phyloP scores from a whole-genome alignment of 768 basidiomycete genomes.

The Xerocomellus amylosporus region DNA sequence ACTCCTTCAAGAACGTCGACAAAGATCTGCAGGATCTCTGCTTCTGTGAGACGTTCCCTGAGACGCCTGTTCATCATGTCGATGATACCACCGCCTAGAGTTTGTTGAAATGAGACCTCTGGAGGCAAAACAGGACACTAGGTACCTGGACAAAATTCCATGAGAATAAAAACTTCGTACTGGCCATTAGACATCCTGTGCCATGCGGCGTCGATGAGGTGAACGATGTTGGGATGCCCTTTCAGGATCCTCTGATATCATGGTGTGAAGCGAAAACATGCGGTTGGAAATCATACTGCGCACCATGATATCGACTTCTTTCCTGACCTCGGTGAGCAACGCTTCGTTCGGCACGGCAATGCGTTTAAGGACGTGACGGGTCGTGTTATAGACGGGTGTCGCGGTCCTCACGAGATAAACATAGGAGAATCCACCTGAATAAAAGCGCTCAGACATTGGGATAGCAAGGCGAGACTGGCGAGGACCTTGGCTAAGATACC shows the following conservation, averaged over 20 bases:
- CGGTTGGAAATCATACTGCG: slow-evolving; percentile 22
- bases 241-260: slow-evolving; percentile 74
- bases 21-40: slow-evolving; percentile 97
- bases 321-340: slow-evolving; percentile 91
- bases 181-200: slow-evolving; percentile 77
- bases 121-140: background rate
- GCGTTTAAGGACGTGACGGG: slow-evolving; percentile 94
- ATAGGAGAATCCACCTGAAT: slow-evolving; percentile 91
- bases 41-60: slow-evolving; percentile 90
- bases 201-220: slow-evolving; percentile 95
- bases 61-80: slow-evolving; percentile 99
- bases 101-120: slow-evolving; percentile 9
- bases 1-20: slow-evolving; percentile 97
- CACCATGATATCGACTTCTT: slow-evolving; percentile 99
- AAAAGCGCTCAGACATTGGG: slow-evolving; percentile 15
- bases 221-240: slow-evolving; percentile 93
- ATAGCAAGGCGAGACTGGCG: slow-evolving; percentile 3
- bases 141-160: slow-evolving; percentile 94
- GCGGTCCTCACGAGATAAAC: slow-evolving; percentile 93
- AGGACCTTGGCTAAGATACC: slow-evolving; percentile 92
- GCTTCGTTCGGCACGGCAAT: slow-evolving; percentile 89
- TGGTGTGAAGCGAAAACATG: slow-evolving; percentile 27
- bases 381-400: slow-evolving; percentile 84
- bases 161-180: slow-evolving; percentile 96
- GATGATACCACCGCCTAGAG: slow-evolving; percentile 91